Evolutionary conservation across 257 asterid genomes (phyloP).

Genomic region (Nicotiana attenuata): DNA sequence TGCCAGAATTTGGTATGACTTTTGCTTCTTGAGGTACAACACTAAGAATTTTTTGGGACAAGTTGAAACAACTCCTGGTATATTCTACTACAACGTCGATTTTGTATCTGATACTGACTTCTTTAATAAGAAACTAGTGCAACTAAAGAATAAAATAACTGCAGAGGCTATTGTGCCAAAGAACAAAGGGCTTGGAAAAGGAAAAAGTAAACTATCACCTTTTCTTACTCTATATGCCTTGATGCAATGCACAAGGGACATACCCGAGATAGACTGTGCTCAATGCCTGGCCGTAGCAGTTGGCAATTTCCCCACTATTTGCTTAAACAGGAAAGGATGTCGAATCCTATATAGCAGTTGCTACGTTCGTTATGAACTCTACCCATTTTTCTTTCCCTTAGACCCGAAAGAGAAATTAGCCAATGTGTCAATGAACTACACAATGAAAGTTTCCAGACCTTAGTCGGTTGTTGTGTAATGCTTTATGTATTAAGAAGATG

Average conservation of each 20-base stretch:
- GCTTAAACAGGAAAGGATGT: slow-evolving; percentile 56
- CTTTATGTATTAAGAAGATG: not conserved
- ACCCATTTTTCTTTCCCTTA: slow-evolving; percentile 71
- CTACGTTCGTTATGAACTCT: slow-evolving; percentile 61
- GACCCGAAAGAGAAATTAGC: slow-evolving; percentile 20
- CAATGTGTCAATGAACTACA: not conserved
- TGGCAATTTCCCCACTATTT: slow-evolving; percentile 31
- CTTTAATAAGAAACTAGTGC: slow-evolving; percentile 38
- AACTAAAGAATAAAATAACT: slow-evolving; percentile 26
- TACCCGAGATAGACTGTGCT: slow-evolving; percentile 42
- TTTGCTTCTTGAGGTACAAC: slow-evolving; percentile 52
- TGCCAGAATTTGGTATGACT: slow-evolving; percentile 63
- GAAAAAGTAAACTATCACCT: slow-evolving; percentile 31
- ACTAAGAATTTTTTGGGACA: slow-evolving; percentile 34
- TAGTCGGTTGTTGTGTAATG: not conserved
- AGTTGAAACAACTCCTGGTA: slow-evolving; percentile 40
- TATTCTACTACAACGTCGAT: slow-evolving; percentile 27
- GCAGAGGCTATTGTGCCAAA: slow-evolving; percentile 40
- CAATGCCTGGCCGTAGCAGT: slow-evolving; percentile 60
- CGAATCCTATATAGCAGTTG: slow-evolving; percentile 58
- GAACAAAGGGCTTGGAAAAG: slow-evolving; percentile 55
- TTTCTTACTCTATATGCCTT: slow-evolving; percentile 44
- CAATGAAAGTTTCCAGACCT: not conserved
- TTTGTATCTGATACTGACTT: slow-evolving; percentile 47
- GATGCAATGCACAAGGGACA: slow-evolving; percentile 78